Conservation (phyloP, 2,329 filamentous ascomycete genomes). For the Epichloe sibirici region DNA sequence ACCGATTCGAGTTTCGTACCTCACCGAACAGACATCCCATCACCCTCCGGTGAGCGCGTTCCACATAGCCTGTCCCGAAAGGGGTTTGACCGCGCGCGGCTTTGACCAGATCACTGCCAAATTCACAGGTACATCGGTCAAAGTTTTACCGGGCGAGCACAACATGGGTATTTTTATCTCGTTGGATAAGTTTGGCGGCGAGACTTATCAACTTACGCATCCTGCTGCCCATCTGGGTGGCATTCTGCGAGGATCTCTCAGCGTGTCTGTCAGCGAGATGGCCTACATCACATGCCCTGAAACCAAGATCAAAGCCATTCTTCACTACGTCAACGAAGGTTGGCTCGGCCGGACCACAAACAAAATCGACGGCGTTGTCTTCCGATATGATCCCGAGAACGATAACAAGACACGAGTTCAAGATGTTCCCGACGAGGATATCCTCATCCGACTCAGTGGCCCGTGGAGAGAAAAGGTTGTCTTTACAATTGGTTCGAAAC, state of each 20-base stretch:
- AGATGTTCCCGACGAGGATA: conserved; percentile 74
- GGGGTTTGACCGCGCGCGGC: conserved; percentile 74
- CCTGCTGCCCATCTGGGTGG: conserved; percentile 88
- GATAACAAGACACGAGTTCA: conserved; percentile 69
- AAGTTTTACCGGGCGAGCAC: conserved; percentile 81
- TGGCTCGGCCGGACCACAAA: conserved; percentile 91
- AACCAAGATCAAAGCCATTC: conserved; percentile 80
- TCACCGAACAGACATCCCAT: conserved; percentile 96
- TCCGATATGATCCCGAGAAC: conserved; percentile 78
- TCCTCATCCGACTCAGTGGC: conserved; percentile 72
- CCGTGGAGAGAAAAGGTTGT: conserved; percentile 67
- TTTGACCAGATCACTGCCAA: conserved; percentile 97
- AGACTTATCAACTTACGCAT: conserved; percentile 91
- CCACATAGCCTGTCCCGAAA: conserved; percentile 83
- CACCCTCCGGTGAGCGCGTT: conserved; percentile 96
- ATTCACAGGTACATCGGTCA: conserved; percentile 90
- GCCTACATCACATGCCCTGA: conserved; percentile 84
- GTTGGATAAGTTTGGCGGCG: conserved; percentile 64
- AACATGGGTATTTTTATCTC: conserved; percentile 95
- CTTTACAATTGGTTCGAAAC: conserved; percentile 48
- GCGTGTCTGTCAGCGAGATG: conserved; percentile 78
- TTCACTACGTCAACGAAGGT: conserved; percentile 88
- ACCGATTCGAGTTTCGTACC: conserved; percentile 72
- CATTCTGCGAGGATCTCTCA: conserved; percentile 74
- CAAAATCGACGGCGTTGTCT: conserved; percentile 81